phyloP scores from a whole-genome alignment of 2,329 filamentous ascomycete genomes.

The Aspergillus pseudoterreus region DNA sequence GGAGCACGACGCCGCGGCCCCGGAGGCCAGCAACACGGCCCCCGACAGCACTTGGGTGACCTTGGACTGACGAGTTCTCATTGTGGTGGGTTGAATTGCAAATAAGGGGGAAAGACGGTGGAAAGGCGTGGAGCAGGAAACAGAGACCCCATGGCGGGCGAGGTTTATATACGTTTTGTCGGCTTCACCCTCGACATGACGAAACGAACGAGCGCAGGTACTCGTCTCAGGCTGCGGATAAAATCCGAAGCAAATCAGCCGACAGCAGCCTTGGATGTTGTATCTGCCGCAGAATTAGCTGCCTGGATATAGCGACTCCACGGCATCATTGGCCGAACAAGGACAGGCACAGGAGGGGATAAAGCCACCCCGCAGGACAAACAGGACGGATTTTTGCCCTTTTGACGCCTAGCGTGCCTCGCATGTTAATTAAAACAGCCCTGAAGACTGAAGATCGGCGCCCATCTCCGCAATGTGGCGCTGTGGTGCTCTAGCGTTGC shows the following conservation, averaged over 20 bases:
- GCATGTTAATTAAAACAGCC: too few relatives aligned
- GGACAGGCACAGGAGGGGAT: neutral
- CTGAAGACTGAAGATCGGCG: too few relatives aligned
- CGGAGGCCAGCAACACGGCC: neutral
- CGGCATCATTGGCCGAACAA: too few relatives aligned
- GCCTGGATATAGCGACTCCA: neutral
- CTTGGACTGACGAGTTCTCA: neutral
- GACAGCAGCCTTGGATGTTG: neutral
- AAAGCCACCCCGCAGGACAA: neutral
- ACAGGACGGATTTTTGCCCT: too few relatives aligned
- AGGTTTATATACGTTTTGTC: neutral
- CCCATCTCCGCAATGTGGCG: too few relatives aligned
- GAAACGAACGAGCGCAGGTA: neutral
- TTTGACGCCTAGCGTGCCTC: too few relatives aligned
- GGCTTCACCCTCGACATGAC: too few relatives aligned
- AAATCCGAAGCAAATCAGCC: neutral
- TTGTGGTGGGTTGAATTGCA: neutral
- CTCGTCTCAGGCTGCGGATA: neutral
- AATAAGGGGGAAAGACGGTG: neutral
- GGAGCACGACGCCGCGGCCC: slow-evolving; percentile 33
- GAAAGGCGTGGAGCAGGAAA: neutral
- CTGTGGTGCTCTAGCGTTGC: too few relatives aligned
- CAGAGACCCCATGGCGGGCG: neutral
- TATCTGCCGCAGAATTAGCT: neutral
- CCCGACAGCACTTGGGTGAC: neutral